phyloP scores from a whole-genome alignment of 129 eudicot genomes.

The Flaveria brownii region DNA sequence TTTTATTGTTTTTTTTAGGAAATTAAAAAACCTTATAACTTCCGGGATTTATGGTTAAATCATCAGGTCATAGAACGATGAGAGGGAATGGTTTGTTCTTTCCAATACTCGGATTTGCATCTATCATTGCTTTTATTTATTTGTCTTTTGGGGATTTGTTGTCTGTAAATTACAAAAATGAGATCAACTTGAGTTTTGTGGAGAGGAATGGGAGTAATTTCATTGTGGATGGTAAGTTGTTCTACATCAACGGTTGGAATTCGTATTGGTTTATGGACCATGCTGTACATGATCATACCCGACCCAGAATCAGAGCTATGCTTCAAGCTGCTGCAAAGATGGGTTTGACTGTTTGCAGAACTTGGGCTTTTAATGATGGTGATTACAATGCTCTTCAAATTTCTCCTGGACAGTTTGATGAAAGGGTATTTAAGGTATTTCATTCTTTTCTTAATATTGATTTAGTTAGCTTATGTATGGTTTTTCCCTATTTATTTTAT shows the following conservation, averaged over 20 bases:
- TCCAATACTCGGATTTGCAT: constrained; percentile 82
- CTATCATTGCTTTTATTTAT: constrained; percentile 69
- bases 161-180: constrained; percentile 47
- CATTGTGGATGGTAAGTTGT: constrained; percentile 68
- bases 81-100: constrained; percentile 65
- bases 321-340: constrained; percentile 87
- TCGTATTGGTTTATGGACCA: constrained; percentile 99
- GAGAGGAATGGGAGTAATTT: constrained; percentile 92
- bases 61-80: constrained; percentile 40
- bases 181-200: constrained; percentile 66
- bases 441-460: background rate
- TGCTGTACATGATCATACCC: constrained; percentile 64
- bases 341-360: constrained; percentile 96
- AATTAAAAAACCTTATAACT: no score
- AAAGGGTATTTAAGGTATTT: constrained; percentile 71
- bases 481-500: background rate
- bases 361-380: constrained; percentile 99
- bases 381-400: constrained; percentile 90
- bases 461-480: background rate
- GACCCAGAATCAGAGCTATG: constrained; percentile 63
- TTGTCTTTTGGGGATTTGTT: constrained; percentile 78
- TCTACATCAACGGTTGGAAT: constrained; percentile 94
- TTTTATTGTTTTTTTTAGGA: no score
- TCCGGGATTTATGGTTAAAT: constrained; percentile 48
- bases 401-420: constrained; percentile 91